A percentile compares a stretch with the other conserved stretches of the same genome.
phyloP scores from a whole-genome alignment of 495 filamentous ascomycete species.

The Glutinoglossum americanum region DNA sequence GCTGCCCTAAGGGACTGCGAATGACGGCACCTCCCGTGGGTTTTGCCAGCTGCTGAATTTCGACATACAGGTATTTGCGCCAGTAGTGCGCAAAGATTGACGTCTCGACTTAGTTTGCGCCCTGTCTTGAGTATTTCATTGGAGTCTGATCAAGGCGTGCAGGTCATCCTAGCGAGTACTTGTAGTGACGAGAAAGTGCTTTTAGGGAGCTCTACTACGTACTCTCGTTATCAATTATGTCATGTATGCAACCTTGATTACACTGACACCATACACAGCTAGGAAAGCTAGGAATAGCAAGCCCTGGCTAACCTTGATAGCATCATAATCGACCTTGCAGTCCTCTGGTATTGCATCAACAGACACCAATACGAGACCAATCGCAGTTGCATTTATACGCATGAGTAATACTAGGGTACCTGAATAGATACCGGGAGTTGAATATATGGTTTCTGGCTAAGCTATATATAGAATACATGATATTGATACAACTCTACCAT shows the following conservation, averaged over 20 bases:
- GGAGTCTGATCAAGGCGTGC: background rate
- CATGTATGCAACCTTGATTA: background rate
- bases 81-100: background rate
- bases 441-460: background rate
- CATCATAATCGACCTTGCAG: background rate
- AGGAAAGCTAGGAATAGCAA: background rate
- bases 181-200: background rate
- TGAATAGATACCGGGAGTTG: background rate
- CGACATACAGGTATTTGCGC: background rate
- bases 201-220: background rate
- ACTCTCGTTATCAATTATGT: background rate
- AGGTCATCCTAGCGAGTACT: background rate
- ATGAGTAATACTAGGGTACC: no score
- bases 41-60: background rate
- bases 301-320: background rate
- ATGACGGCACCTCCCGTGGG: background rate
- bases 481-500: background rate
- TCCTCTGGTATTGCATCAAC: background rate
- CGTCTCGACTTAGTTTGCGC: background rate
- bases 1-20: background rate
- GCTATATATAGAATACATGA: background rate
- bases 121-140: background rate
- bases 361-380: background rate
- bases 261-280: background rate
- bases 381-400: no score